phyloP scores from a whole-genome alignment of 371 early-diverging fungal genomes.

The Mucor ambiguus region DNA sequence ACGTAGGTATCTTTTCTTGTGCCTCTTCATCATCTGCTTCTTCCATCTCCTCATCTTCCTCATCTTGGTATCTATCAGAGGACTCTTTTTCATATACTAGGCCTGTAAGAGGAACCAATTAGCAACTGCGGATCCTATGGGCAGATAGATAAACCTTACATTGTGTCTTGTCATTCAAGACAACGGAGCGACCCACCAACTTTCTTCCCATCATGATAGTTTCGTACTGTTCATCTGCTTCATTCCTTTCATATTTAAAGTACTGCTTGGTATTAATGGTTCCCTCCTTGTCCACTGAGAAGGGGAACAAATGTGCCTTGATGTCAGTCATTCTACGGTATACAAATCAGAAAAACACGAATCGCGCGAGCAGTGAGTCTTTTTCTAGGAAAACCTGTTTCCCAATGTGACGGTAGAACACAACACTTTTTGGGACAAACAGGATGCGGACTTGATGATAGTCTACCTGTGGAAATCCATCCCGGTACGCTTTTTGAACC shows the following conservation, averaged over 20 bases:
- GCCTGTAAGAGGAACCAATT: not conserved
- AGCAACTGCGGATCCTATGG: not conserved
- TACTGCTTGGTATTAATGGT: slow-evolving; percentile 22
- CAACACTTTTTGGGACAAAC: not conserved
- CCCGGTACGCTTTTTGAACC: too few species aligned
- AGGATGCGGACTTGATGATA: not conserved
- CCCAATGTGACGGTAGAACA: not conserved
- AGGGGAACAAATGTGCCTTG: slow-evolving; percentile 24
- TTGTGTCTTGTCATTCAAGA: slow-evolving; percentile 3
- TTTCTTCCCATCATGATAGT: slow-evolving; percentile 23
- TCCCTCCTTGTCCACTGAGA: slow-evolving; percentile 23
- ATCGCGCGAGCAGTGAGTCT: not conserved
- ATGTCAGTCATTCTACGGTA: slow-evolving; percentile 13
- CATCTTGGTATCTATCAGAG: slow-evolving; percentile 6
- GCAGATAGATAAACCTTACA: not conserved
- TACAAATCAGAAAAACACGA: not conserved
- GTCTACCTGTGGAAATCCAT: too few species aligned
- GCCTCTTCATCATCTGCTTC: not conserved
- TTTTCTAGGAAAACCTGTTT: not conserved
- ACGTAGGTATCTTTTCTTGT: not conserved
- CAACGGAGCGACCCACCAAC: slow-evolving; percentile 16
- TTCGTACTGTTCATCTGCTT: slow-evolving; percentile 10
- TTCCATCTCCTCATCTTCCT: slow-evolving; percentile 8
- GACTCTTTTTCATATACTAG: slow-evolving; percentile 5
- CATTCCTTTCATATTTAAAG: slow-evolving; percentile 13